phyloP scores from a whole-genome alignment of 2,329 filamentous ascomycete species.

The Beauveria medogensis region DNA sequence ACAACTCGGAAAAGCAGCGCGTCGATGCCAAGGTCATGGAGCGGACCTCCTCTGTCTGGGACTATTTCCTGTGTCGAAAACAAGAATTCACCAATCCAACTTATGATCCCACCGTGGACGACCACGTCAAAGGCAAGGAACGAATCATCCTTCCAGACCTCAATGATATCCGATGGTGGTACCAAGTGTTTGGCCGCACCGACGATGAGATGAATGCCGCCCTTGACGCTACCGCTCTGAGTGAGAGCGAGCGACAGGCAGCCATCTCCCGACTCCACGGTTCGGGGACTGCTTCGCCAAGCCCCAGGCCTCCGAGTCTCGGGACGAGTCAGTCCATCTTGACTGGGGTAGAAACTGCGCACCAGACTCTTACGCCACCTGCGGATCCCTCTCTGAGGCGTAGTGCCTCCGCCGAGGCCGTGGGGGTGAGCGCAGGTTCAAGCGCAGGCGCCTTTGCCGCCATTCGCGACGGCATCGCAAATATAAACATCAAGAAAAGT shows the following conservation, averaged over 20 bases:
- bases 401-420: constrained; percentile 35
- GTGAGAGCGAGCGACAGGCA: constrained; percentile 33
- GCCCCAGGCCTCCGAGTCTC: constrained; percentile 31
- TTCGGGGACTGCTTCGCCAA: constrained; percentile 21
- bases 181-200: constrained; percentile 73
- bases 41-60: constrained; percentile 83
- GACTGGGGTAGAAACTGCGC: constrained; percentile 49
- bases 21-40: constrained; percentile 60
- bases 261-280: constrained; percentile 28
- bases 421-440: not conserved
- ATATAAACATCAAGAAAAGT: constrained; percentile 40
- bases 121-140: constrained; percentile 71
- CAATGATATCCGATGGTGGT: constrained; percentile 87
- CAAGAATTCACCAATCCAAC: constrained; percentile 75
- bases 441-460: constrained; percentile 35
- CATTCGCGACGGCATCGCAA: constrained; percentile 40
- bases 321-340: constrained; percentile 45
- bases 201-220: constrained; percentile 89
- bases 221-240: constrained; percentile 45
- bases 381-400: constrained; percentile 30
- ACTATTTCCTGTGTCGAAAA: constrained; percentile 79
- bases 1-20: constrained; percentile 88
- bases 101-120: constrained; percentile 69
- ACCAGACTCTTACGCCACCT: constrained; percentile 41
- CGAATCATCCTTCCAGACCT: constrained; percentile 73